These are phyloP conservation scores for Alopecurus myosuroides DNA, from an alignment of 176 grass and related monocot genomes.

Conservation along the genomic window DNA sequence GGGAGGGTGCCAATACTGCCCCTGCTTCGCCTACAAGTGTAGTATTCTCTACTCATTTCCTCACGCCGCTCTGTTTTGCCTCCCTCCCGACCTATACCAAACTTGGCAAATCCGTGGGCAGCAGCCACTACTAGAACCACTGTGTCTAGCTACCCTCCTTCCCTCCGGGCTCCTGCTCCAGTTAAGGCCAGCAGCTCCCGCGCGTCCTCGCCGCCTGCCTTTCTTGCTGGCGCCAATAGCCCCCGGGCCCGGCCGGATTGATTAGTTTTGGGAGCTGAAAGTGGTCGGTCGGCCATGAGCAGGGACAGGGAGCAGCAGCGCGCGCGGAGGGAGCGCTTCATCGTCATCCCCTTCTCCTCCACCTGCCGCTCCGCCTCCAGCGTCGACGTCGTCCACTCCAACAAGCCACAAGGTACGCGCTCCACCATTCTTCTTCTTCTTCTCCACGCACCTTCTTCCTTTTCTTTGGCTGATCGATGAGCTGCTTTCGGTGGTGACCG, in stretches of 20 bases:
- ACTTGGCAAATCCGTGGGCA: neutral
- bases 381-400: slow-evolving; percentile 54
- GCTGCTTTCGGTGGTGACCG: too few relatives aligned
- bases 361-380: slow-evolving; percentile 65
- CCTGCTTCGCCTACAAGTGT: neutral
- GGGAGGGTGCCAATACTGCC: neutral
- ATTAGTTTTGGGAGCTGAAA: neutral
- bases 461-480: neutral
- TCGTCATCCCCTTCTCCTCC: slow-evolving; percentile 77
- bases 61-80: too few relatives aligned
- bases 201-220: neutral
- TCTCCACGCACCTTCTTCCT: neutral
- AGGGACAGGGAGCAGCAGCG: slow-evolving; percentile 37
- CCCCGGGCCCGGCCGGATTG: neutral
- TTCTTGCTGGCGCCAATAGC: neutral
- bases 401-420: slow-evolving; percentile 35
- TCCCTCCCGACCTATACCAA: neutral
- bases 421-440: neutral
- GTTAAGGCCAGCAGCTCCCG: slow-evolving; percentile 1
- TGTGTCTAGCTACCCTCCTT: neutral
- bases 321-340: slow-evolving; percentile 52
- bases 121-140: neutral
- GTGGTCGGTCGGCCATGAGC: slow-evolving; percentile 18
- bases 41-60: neutral
- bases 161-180: neutral